Evolutionary conservation across 805 yeast genomes (phyloP).

Genomic region (Isabelozyma gotoi): DNA sequence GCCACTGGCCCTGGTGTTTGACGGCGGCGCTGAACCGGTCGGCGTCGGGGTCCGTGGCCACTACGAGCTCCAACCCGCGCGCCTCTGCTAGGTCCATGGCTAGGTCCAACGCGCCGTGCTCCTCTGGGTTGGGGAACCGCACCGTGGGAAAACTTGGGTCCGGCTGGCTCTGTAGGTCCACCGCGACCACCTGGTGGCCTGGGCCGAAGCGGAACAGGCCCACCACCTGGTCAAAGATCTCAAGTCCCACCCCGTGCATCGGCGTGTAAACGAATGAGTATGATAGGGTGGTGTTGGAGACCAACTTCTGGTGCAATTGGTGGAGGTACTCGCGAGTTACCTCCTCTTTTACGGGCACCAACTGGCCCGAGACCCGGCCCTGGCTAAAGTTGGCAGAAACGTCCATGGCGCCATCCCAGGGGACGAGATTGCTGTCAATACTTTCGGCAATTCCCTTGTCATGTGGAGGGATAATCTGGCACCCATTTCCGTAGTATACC

Average conservation of each 20-base stretch:
- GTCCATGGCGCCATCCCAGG: constrained; percentile 57
- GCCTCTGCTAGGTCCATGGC: constrained; percentile 65
- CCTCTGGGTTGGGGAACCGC: constrained; percentile 93
- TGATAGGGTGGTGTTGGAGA: constrained; percentile 18
- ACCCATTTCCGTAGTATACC: constrained; percentile 90
- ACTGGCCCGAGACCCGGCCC: constrained; percentile 19
- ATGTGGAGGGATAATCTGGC: constrained; percentile 94
- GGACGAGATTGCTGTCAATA: constrained; percentile 61
- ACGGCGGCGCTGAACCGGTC: constrained; percentile 88
- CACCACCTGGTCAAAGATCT: constrained; percentile 49
- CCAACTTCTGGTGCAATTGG: constrained; percentile 24
- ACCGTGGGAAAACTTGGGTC: constrained; percentile 89
- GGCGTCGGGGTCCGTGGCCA: constrained; percentile 97
- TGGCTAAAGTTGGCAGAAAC: constrained; percentile 32
- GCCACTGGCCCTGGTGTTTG: constrained; percentile 53
- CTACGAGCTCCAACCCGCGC: constrained; percentile 50
- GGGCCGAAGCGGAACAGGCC: constrained; percentile 33
- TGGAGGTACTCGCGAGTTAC: constrained; percentile 42
- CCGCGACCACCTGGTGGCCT: constrained; percentile 32
- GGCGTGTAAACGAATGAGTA: constrained; percentile 81
- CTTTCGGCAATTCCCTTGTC: constrained; percentile 68
- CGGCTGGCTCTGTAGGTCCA: constrained; percentile 65
- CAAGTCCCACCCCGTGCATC: constrained; percentile 91
- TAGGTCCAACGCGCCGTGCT: constrained; percentile 80
- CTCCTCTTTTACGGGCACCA: constrained; percentile 43